Conservation (phyloP, 2,329 filamentous ascomycete genomes). For the Pleochaeta shiraiana region DNA sequence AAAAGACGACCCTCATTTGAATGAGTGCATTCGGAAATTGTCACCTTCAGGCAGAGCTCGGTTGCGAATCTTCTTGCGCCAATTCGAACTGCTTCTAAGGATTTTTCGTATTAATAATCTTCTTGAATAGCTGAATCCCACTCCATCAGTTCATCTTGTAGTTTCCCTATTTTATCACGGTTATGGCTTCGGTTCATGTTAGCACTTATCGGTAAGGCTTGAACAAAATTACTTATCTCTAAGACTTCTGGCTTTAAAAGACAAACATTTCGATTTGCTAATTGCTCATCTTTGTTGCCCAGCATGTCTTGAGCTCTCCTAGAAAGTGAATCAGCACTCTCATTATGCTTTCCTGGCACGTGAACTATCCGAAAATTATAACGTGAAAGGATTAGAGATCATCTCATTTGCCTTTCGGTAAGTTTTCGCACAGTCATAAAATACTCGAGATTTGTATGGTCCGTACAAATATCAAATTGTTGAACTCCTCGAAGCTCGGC, state of each 20-base stretch:
- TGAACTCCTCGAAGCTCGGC: background rate
- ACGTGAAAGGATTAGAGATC: background rate
- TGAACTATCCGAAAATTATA: background rate
- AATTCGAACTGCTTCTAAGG: background rate
- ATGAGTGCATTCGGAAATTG: too few relatives aligned
- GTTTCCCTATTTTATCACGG: background rate
- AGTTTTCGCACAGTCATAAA: too few relatives aligned
- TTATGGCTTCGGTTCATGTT: background rate
- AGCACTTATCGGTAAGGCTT: too few relatives aligned
- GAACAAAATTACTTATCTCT: background rate
- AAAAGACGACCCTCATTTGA: too few relatives aligned
- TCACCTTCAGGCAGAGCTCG: too few relatives aligned
- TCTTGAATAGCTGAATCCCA: background rate
- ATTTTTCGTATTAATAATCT: background rate
- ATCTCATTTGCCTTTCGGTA: too few relatives aligned
- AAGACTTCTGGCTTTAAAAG: background rate
- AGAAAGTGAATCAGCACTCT: background rate
- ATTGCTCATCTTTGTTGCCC: background rate
- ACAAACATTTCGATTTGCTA: background rate
- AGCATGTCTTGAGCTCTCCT: background rate
- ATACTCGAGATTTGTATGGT: background rate
- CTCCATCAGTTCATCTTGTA: constrained; percentile 8
- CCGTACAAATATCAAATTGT: background rate
- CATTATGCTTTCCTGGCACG: background rate
- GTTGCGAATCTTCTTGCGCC: background rate